Conservation (phyloP, 306 rosid species). For the Potentilla sterilis region DNA sequence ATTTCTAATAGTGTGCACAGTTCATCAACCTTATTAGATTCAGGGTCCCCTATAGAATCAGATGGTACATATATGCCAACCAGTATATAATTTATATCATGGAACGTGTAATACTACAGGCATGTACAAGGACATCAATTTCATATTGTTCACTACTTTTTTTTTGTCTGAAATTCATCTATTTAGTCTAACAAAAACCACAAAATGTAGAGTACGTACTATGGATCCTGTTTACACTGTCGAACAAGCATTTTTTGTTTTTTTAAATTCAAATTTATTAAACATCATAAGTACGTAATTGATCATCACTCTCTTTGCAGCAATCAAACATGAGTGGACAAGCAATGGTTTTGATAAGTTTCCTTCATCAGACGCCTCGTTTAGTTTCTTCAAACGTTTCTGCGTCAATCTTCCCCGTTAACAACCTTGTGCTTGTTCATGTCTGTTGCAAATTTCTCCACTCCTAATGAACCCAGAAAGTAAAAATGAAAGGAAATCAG, state of each 20-base stretch:
- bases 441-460: conserved; percentile 64
- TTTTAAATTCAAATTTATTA: conserved; percentile 80
- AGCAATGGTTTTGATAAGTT: not conserved
- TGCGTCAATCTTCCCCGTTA: conserved; percentile 63
- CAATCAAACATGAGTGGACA: conserved; percentile 25
- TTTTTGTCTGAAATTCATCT: no score
- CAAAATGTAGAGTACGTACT: not conserved
- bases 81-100: no score
- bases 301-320: conserved; percentile 41
- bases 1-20: no score
- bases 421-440: conserved; percentile 51
- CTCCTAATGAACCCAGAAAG: conserved; percentile 41
- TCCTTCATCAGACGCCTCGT: conserved; percentile 9
- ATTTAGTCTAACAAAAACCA: no score
- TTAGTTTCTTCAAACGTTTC: conserved; percentile 56
- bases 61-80: no score
- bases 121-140: no score
- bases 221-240: conserved; percentile 36
- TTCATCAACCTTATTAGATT: no score
- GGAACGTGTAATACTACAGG: no score
- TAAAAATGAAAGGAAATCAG: not conserved
- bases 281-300: conserved; percentile 44
- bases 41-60: no score
- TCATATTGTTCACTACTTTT: no score
- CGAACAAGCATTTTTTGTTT: conserved; percentile 68